Evolutionary conservation across 2,329 filamentous ascomycete genomes (phyloP).

Genomic region (Blastomyces percursus): DNA sequence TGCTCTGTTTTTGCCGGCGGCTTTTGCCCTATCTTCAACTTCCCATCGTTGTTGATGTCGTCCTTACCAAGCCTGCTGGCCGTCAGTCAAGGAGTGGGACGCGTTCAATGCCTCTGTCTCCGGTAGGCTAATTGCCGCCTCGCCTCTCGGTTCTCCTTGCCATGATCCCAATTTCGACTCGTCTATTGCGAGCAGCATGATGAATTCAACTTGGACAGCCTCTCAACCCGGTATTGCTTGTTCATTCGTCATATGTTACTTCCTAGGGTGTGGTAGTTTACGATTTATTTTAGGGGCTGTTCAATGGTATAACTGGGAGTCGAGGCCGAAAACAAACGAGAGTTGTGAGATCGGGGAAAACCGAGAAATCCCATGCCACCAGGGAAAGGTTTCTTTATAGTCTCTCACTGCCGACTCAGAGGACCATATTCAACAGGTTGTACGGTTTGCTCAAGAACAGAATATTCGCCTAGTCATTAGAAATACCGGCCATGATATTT

Average conservation of each 20-base stretch:
- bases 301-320: slow-evolving; percentile 32
- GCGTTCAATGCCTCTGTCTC: slow-evolving; percentile 42
- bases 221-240: slow-evolving; percentile 19
- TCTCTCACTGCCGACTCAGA: slow-evolving; percentile 25
- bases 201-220: slow-evolving; percentile 27
- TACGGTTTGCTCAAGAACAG: slow-evolving; percentile 18
- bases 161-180: slow-evolving; percentile 41
- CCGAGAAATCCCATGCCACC: neutral
- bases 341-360: slow-evolving; percentile 17
- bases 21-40: neutral
- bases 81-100: slow-evolving; percentile 37
- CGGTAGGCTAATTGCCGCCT: slow-evolving; percentile 42
- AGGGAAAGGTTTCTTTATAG: slow-evolving; percentile 16
- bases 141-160: slow-evolving; percentile 44
- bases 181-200: slow-evolving; percentile 28
- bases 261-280: neutral
- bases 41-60: slow-evolving; percentile 26
- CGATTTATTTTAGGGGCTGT: slow-evolving; percentile 18
- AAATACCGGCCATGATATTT: slow-evolving; percentile 45
- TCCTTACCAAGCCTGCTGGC: slow-evolving; percentile 47
- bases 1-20: neutral
- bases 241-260: neutral
- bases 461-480: slow-evolving; percentile 37
- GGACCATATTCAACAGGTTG: slow-evolving; percentile 19
- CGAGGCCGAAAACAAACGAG: slow-evolving; percentile 28